phyloP scores from a whole-genome alignment of 768 basidiomycete genomes.

The Leucosporidium scottii region DNA sequence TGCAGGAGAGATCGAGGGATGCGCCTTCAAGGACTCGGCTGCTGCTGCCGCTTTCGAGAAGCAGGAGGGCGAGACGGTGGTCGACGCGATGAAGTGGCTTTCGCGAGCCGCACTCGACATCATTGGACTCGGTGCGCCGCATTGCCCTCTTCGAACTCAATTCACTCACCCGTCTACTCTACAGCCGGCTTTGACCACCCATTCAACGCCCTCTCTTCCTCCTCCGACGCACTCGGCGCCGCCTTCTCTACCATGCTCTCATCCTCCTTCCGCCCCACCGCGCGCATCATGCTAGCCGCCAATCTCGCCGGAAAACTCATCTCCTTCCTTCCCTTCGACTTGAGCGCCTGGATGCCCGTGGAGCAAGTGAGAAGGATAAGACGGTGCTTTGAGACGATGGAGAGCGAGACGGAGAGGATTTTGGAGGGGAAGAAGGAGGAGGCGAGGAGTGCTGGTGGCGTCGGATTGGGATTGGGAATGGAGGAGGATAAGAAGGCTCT shows the following conservation, averaged over 20 bases:
- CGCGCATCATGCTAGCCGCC: neutral
- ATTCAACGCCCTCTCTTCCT: neutral
- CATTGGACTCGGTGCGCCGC: too few relatives aligned
- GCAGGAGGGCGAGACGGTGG: too few relatives aligned
- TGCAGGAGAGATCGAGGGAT: neutral
- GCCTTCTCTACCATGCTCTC: slow-evolving; percentile 31
- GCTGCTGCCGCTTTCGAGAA: neutral
- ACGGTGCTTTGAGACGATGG: slow-evolving; percentile 20
- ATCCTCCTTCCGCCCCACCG: slow-evolving; percentile 8
- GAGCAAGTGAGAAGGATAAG: slow-evolving; percentile 3
- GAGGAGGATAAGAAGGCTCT: slow-evolving; percentile 17
- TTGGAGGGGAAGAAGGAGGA: slow-evolving; percentile 18
- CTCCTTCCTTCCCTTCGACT: slow-evolving; percentile 12
- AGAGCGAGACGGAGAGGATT: slow-evolving; percentile 28
- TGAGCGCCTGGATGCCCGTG: slow-evolving; percentile 17
- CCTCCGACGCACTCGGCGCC: slow-evolving; percentile 13
- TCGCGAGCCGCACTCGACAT: too few relatives aligned
- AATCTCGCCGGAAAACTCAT: slow-evolving; percentile 2
- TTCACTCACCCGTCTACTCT: too few relatives aligned
- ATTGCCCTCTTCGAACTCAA: too few relatives aligned
- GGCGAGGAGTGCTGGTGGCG: slow-evolving; percentile 13
- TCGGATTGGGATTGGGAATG: neutral
- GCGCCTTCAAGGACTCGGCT: slow-evolving; percentile 2
- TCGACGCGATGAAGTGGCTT: too few relatives aligned
- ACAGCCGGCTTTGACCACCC: too few relatives aligned